These are phyloP conservation scores for Vinca minor DNA, from an alignment of 257 asterid genomes.

Conservation along the genomic window DNA sequence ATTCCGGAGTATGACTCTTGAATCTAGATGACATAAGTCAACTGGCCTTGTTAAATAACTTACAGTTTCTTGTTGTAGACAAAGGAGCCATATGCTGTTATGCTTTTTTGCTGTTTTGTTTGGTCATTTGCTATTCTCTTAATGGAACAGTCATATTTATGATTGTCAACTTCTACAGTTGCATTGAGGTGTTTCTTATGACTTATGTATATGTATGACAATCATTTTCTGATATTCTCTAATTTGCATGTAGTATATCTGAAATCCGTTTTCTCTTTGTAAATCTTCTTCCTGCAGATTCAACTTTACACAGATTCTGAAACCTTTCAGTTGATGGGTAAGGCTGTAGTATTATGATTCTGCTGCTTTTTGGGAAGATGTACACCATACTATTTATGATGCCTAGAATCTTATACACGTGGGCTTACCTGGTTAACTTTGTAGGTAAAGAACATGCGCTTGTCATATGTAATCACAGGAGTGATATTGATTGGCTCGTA, in stretches of 20 bases:
- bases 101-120: not conserved
- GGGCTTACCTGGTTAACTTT: conserved; percentile 18
- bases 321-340: conserved; percentile 65
- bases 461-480: conserved; percentile 65
- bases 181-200: not conserved
- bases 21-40: not conserved
- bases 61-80: not conserved
- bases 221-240: not conserved
- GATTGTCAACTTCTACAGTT: not conserved
- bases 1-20: not conserved
- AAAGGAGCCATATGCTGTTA: not conserved
- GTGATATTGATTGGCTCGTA: conserved; percentile 99
- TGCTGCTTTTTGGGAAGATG: not conserved
- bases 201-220: not conserved
- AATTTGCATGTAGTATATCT: not conserved
- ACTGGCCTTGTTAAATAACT: not conserved
- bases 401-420: not conserved
- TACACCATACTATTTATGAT: not conserved
- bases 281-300: conserved; percentile 47
- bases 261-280: not conserved
- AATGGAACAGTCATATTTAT: not conserved
- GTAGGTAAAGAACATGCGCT: conserved; percentile 95
- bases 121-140: not conserved
- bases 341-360: conserved; percentile 8
- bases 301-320: conserved; percentile 60